Evolutionary conservation across 176 grass and related monocot species (phyloP).

Genomic region (Raddia distichophylla): DNA sequence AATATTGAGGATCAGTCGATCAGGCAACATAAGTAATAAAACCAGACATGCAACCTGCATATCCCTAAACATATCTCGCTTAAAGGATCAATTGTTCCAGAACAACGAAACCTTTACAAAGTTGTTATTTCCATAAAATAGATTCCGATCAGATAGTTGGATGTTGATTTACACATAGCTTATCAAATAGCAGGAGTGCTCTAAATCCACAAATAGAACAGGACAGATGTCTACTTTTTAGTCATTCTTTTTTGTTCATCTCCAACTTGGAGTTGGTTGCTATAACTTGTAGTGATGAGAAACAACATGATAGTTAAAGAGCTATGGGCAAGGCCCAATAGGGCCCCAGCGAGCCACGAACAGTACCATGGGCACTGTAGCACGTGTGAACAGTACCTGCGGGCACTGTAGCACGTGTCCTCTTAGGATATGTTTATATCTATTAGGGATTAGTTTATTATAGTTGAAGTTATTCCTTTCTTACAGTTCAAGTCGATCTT

Average conservation of each 20-base stretch:
- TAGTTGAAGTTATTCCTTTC: too few relatives aligned
- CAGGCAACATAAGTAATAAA: not conserved
- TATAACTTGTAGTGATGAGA: not conserved
- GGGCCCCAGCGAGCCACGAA: too few relatives aligned
- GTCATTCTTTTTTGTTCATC: not conserved
- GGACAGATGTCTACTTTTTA: not conserved
- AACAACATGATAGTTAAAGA: not conserved
- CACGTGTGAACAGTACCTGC: too few relatives aligned
- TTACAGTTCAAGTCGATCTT: too few relatives aligned
- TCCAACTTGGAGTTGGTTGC: not conserved
- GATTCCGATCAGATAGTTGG: not conserved
- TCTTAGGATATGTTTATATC: too few relatives aligned
- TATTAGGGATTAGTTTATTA: too few relatives aligned
- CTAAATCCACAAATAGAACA: not conserved
- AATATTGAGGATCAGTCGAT: not conserved
- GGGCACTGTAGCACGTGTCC: too few relatives aligned
- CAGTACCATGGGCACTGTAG: too few relatives aligned
- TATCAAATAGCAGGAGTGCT: not conserved
- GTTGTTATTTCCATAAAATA: too few relatives aligned
- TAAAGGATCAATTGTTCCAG: not conserved
- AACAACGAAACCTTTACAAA: not conserved
- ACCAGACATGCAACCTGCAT: not conserved
- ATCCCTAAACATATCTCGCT: not conserved
- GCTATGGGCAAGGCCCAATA: not conserved
- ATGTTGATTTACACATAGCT: not conserved